Evolutionary conservation across 169 alveolate genomes (phyloP).

Genomic region (Pseudocohnilembus persalinus): DNA sequence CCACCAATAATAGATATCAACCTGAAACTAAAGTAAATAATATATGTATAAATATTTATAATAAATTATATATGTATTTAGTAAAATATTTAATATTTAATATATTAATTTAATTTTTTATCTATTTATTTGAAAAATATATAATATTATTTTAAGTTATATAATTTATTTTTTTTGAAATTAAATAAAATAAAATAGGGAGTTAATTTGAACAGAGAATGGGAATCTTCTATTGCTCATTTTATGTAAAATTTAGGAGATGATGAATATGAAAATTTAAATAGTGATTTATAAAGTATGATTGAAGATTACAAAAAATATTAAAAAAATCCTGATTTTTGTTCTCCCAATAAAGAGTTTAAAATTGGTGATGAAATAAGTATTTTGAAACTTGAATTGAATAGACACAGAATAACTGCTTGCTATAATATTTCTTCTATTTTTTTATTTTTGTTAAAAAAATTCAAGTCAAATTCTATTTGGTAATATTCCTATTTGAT

Average conservation of each 20-base stretch:
- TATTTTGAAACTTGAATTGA: conserved; percentile 44
- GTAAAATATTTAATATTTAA: no score
- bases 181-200: conserved; percentile 51
- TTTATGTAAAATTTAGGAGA: conserved; percentile 11
- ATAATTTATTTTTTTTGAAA: no score
- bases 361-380: not conserved
- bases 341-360: not conserved
- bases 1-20: conserved; percentile 41
- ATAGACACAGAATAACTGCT: conserved; percentile 56
- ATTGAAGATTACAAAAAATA: conserved; percentile 23
- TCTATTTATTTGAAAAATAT: no score
- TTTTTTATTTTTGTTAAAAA: conserved; percentile 39
- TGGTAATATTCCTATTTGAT: conserved; percentile 53
- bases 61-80: no score
- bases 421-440: conserved; percentile 48
- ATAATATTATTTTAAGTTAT: no score
- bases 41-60: no score
- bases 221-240: conserved; percentile 50
- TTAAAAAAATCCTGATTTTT: conserved; percentile 20
- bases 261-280: not conserved
- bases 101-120: no score
- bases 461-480: conserved; percentile 49
- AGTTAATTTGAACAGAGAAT: conserved; percentile 68
- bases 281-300: not conserved
- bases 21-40: not conserved